Conservation (phyloP, 306 rosid species). For the Sesbania bispinosa region DNA sequence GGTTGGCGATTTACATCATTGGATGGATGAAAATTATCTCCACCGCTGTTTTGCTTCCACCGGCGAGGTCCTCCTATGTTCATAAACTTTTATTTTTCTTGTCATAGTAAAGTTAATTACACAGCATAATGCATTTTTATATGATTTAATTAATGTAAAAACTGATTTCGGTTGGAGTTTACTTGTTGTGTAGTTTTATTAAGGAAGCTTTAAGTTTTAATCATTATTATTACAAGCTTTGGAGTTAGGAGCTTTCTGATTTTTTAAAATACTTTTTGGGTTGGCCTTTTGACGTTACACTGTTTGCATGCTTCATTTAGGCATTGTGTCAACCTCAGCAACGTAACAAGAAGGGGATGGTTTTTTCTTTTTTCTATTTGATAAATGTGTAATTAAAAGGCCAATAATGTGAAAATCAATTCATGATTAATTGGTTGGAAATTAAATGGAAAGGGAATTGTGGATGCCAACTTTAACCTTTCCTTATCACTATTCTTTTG, state of each 20-base stretch:
- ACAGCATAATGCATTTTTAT: no score
- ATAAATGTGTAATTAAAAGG: neutral
- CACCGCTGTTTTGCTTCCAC: conserved; percentile 77
- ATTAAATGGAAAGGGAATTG: neutral
- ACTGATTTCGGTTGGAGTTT: no score
- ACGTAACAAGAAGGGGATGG: neutral
- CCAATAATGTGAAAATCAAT: neutral
- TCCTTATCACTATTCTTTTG: neutral
- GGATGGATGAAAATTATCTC: conserved; percentile 96
- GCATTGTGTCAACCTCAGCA: conserved; percentile 12
- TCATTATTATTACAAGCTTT: no score
- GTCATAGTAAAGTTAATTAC: no score
- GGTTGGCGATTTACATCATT: conserved; percentile 90
- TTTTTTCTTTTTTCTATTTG: neutral
- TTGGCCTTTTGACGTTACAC: no score
- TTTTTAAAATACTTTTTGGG: no score
- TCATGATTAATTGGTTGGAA: neutral
- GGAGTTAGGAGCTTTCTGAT: no score
- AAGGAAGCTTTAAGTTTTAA: no score
- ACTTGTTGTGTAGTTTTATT: no score
- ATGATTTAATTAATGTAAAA: no score
- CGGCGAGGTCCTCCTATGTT: conserved; percentile 47
- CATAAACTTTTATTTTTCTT: no score
- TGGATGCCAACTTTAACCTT: neutral
- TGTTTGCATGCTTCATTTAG: no score